These are phyloP conservation scores for Auriscalpium orientale DNA, from an alignment of 768 basidiomycete species.

Conservation along the genomic window DNA sequence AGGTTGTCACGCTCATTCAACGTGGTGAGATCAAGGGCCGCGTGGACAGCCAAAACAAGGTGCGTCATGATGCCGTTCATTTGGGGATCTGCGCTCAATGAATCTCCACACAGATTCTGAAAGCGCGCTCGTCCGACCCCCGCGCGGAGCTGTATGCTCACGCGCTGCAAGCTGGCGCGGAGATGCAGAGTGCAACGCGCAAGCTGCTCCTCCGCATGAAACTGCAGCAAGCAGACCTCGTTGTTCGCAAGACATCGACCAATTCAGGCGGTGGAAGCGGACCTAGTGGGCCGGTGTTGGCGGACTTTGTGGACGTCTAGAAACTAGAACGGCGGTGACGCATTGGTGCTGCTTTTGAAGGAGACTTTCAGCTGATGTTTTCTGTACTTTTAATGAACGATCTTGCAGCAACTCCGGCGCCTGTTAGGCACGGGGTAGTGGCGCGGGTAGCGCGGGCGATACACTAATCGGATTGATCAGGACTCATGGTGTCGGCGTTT, in stretches of 20 bases:
- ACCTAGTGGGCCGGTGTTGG: too few relatives aligned
- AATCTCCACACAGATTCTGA: conserved; percentile 49
- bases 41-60: conserved; percentile 88
- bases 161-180: conserved; percentile 64
- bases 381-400: too few relatives aligned
- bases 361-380: too few relatives aligned
- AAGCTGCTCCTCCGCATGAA: conserved; percentile 79
- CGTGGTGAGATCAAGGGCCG: conserved; percentile 71
- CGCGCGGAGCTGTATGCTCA: conserved; percentile 69
- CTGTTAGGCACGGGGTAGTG: too few relatives aligned
- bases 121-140: conserved; percentile 73
- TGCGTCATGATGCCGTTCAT: conserved; percentile 19
- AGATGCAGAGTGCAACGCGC: conserved; percentile 65
- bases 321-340: too few relatives aligned
- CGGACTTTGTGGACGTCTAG: too few relatives aligned
- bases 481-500: too few relatives aligned
- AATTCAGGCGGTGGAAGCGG: not conserved
- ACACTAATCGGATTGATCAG: too few relatives aligned
- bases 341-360: too few relatives aligned
- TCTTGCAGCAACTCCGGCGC: too few relatives aligned
- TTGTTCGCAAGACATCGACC: conserved; percentile 57
- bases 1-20: conserved; percentile 75
- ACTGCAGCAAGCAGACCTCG: conserved; percentile 78
- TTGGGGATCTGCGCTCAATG: not conserved
- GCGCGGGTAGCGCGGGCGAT: too few relatives aligned